These are phyloP conservation scores for Phytophthora agathidicida DNA, from an alignment of 352 stramenopile genomes.

Conservation along the genomic window DNA sequence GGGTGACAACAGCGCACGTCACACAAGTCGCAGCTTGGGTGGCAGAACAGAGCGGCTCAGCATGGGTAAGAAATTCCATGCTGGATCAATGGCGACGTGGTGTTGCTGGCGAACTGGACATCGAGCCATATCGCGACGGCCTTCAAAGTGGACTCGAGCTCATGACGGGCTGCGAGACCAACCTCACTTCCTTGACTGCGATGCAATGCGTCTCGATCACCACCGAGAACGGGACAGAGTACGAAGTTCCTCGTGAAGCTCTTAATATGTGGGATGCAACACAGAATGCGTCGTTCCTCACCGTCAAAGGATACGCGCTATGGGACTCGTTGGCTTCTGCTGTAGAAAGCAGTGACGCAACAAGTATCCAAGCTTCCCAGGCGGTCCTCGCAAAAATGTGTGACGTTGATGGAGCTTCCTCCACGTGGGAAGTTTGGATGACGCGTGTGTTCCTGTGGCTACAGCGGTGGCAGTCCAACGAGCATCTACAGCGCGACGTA, in stretches of 20 bases:
- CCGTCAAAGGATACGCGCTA: conserved; percentile 36
- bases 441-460: conserved; percentile 64
- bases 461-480: conserved; percentile 49
- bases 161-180: conserved; percentile 38
- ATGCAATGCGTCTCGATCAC: conserved; percentile 36
- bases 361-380: conserved; percentile 15
- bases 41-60: conserved; percentile 3
- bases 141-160: conserved; percentile 61
- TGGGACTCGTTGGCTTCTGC: conserved; percentile 45
- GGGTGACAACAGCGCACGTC: conserved; percentile 40
- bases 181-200: conserved; percentile 13
- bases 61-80: conserved; percentile 53
- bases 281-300: conserved; percentile 51
- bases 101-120: conserved; percentile 40
- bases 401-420: conserved; percentile 19
- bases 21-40: conserved; percentile 49
- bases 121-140: conserved; percentile 66
- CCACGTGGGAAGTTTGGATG: conserved; percentile 63
- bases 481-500: conserved; percentile 63
- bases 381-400: conserved; percentile 32
- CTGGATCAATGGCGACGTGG: conserved; percentile 76
- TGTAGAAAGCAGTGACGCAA: conserved; percentile 17
- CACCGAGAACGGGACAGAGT: conserved; percentile 38
- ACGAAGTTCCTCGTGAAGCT: conserved; percentile 50
- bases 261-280: conserved; percentile 51